These are phyloP conservation scores for Gnetum montanum DNA, from an alignment of 75 land plant species.

Conservation along the genomic window DNA sequence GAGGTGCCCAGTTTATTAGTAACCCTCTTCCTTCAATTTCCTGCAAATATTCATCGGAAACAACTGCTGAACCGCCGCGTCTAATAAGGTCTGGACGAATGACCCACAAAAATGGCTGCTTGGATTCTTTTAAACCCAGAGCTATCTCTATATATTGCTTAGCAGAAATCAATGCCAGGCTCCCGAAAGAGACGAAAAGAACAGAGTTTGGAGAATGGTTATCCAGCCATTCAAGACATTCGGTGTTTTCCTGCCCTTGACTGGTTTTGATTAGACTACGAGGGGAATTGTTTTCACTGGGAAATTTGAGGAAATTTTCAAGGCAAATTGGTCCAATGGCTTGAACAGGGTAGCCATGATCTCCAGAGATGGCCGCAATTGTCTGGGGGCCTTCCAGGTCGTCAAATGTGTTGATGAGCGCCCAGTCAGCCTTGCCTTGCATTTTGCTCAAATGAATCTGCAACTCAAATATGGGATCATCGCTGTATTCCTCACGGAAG, in stretches of 20 bases:
- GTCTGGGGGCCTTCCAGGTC: neutral
- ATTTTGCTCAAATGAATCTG: neutral
- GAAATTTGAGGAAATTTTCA: neutral
- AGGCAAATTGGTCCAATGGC: too few relatives aligned
- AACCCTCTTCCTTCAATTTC: neutral
- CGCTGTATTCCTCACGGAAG: neutral
- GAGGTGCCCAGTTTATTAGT: conserved; percentile 8
- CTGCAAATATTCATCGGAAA: neutral
- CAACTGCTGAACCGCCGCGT: neutral
- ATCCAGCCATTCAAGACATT: conserved; percentile 4
- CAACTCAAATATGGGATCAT: neutral
- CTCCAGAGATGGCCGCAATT: neutral
- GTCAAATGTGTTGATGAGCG: conserved; percentile 4
- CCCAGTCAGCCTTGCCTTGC: conserved; percentile 1
- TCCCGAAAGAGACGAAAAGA: conserved; percentile 6
- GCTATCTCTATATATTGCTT: neutral
- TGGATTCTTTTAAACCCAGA: neutral
- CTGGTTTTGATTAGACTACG: neutral
- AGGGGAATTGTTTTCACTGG: neutral
- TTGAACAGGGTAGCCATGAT: neutral
- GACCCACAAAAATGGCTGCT: conserved; percentile 3
- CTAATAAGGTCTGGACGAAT: neutral
- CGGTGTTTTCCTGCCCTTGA: neutral
- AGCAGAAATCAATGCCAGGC: neutral
- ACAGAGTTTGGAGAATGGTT: conserved; percentile 3